Base-by-base conservation (phyloP, 345 rosid genomes). In the Lepidium sativum region DNA sequence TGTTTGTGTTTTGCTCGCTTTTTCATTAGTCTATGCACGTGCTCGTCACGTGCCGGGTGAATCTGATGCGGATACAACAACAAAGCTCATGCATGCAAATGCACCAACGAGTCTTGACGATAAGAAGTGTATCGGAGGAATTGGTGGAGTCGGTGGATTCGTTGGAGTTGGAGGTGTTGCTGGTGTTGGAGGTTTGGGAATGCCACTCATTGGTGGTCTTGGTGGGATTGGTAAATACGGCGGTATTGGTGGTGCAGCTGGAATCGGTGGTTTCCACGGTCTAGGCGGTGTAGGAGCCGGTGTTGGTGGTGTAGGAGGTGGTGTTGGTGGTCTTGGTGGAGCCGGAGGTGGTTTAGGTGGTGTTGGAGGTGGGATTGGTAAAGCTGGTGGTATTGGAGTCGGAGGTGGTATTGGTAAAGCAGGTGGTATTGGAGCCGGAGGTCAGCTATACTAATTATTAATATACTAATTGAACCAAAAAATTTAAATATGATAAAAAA, bases 161-260 rank as follows among this genome's bases (percentile, higher is more conserved):
- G 86, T 83, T 0, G 95, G 97, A 14, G 64, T 83, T 50, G 94
- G 96, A 11, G 96, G 94, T 2, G 78, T 66, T 16, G 83, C 81
- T 2, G 96, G 92, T 3, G 66, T 81, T n/a, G 75, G 74, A 9
- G 92, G 83, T 33, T 60, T 71, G 20, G 83, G 86, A 10, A 1
- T 78, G n/a, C 89, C 89, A 5, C 33, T 79, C 13, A 29, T 78
- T 6, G 96, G 95, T 33, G 94, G 90, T 34, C 41, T 83, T 4
- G 95, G 95, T 18, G 95, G 89, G 10, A 54, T 85, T 4, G 91
- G 91, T 43, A 82, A 80, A 11, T 67, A 59, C 59, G 62, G 69
- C 21, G 84, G 94, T 6, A 15, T 80, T n/a, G 80, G 80, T 14
- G 87, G 87, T 5, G 74, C 77, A 14, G 77, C 71, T 35, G 72